Evolutionary conservation across 1,139 yeast genomes (phyloP).

Genomic region (Kodamaea alishanica): DNA sequence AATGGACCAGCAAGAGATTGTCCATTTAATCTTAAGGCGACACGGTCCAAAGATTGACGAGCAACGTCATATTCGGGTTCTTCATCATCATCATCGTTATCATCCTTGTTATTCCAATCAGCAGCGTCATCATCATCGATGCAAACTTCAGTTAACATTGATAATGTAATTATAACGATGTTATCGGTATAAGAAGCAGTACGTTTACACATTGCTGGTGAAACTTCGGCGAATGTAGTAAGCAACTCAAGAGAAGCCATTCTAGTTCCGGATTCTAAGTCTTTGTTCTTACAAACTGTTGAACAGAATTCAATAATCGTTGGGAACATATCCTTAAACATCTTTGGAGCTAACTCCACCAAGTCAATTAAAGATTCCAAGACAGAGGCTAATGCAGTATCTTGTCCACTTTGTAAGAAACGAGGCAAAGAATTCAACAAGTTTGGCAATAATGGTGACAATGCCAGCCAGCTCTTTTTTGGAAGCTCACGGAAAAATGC

Average conservation of each 20-base stretch:
- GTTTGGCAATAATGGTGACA: slow-evolving; percentile 78
- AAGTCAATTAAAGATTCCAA: slow-evolving; percentile 85
- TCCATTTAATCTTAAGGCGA: slow-evolving; percentile 80
- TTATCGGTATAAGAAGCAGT: slow-evolving; percentile 69
- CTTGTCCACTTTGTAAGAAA: slow-evolving; percentile 73
- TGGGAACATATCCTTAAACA: slow-evolving; percentile 87
- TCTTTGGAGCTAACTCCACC: slow-evolving; percentile 90
- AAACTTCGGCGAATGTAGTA: slow-evolving; percentile 86
- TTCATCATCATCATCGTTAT: slow-evolving; percentile 75
- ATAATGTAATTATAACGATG: slow-evolving; percentile 69
- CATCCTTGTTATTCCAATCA: slow-evolving; percentile 81
- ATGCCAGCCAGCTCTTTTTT: slow-evolving; percentile 68
- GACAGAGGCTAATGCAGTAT: slow-evolving; percentile 78
- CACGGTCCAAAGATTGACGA: slow-evolving; percentile 88
- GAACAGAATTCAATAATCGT: slow-evolving; percentile 82
- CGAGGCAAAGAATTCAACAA: slow-evolving; percentile 84
- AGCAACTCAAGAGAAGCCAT: slow-evolving; percentile 83
- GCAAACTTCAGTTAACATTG: slow-evolving; percentile 92
- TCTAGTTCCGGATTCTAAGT: slow-evolving; percentile 74
- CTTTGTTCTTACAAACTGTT: slow-evolving; percentile 75
- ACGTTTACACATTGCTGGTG: slow-evolving; percentile 91
- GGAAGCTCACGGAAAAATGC: slow-evolving; percentile 83
- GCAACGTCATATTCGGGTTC: slow-evolving; percentile 91
- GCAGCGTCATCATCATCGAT: slow-evolving; percentile 82
- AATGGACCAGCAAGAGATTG: slow-evolving; percentile 79